These are phyloP conservation scores for Ogataea paraovalis DNA, from an alignment of 805 yeast species.

Conservation along the genomic window DNA sequence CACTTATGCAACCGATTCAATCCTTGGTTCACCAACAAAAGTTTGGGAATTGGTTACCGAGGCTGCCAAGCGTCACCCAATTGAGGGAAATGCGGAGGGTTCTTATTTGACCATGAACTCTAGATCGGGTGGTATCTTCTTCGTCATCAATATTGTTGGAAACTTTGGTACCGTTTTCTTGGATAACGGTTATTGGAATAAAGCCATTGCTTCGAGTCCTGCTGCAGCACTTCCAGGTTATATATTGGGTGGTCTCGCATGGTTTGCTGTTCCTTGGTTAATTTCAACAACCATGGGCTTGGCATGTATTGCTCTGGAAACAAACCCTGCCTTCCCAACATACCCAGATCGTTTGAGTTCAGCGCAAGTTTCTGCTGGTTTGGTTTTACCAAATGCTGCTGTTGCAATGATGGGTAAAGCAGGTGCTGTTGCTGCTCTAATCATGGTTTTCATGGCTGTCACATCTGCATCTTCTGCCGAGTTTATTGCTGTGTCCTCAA, in stretches of 20 bases:
- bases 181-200: constrained; percentile 32
- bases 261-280: constrained; percentile 36
- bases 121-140: constrained; percentile 29
- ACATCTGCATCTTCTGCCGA: constrained; percentile 42
- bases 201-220: constrained; percentile 38
- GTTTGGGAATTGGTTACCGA: constrained; percentile 40
- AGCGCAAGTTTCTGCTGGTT: constrained; percentile 36
- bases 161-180: constrained; percentile 41
- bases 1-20: constrained; percentile 33
- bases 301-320: constrained; percentile 33
- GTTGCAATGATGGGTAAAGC: constrained; percentile 35
- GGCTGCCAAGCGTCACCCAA: constrained; percentile 31
- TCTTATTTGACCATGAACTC: constrained; percentile 32
- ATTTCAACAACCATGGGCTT: constrained; percentile 35
- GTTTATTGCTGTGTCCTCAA: constrained; percentile 38
- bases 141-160: constrained; percentile 47
- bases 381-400: constrained; percentile 35
- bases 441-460: constrained; percentile 40
- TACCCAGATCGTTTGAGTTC: constrained; percentile 38
- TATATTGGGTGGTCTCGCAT: constrained; percentile 34
- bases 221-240: constrained; percentile 34
- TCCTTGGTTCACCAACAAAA: constrained; percentile 42
- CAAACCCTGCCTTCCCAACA: constrained; percentile 34
- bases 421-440: constrained; percentile 39
- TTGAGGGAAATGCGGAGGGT: constrained; percentile 27